A percentile compares a stretch with the other conserved stretches of the same genome.
Conservation (phyloP, 1,139 yeast species). For the Hemisphaericaspora subhashii region DNA sequence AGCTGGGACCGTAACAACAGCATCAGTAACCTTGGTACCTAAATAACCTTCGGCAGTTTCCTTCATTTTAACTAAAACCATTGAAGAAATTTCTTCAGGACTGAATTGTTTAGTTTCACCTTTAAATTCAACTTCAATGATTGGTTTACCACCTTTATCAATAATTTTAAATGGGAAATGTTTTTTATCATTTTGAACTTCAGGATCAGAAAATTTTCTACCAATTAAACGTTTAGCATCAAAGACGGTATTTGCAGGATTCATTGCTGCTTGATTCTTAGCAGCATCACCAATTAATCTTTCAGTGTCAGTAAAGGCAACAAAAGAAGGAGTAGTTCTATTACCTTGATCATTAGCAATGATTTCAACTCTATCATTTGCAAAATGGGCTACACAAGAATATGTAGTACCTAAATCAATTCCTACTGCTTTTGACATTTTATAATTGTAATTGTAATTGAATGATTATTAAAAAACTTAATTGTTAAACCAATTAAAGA, state of each 20-base stretch:
- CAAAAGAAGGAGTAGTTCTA: slow-evolving; percentile 70
- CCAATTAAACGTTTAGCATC: slow-evolving; percentile 72
- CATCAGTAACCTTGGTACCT: slow-evolving; percentile 63
- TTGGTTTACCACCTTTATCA: slow-evolving; percentile 59
- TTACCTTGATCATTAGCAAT: slow-evolving; percentile 67
- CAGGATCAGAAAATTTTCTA: slow-evolving; percentile 59
- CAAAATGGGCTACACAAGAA: slow-evolving; percentile 75
- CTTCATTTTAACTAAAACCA: slow-evolving; percentile 64
- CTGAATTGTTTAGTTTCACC: slow-evolving; percentile 66
- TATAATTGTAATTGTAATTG: slow-evolving; percentile 5
- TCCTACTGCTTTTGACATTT: slow-evolving; percentile 70
- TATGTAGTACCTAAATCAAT: slow-evolving; percentile 82
- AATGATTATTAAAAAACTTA: background rate
- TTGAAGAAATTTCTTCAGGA: slow-evolving; percentile 69
- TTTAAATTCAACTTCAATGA: slow-evolving; percentile 60
- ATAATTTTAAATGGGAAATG: slow-evolving; percentile 65
- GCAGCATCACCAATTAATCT: slow-evolving; percentile 73
- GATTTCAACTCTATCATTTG: slow-evolving; percentile 69
- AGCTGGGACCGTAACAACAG: slow-evolving; percentile 73
- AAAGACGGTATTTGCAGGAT: slow-evolving; percentile 64
- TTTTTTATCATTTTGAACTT: slow-evolving; percentile 56
- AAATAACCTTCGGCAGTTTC: slow-evolving; percentile 66
- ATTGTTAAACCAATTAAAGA: background rate
- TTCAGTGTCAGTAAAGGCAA: slow-evolving; percentile 67
- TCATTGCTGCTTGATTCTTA: slow-evolving; percentile 71